These are phyloP conservation scores for Ophiostoma perfectum DNA, from an alignment of 2,329 filamentous ascomycete species.

Conservation along the genomic window DNA sequence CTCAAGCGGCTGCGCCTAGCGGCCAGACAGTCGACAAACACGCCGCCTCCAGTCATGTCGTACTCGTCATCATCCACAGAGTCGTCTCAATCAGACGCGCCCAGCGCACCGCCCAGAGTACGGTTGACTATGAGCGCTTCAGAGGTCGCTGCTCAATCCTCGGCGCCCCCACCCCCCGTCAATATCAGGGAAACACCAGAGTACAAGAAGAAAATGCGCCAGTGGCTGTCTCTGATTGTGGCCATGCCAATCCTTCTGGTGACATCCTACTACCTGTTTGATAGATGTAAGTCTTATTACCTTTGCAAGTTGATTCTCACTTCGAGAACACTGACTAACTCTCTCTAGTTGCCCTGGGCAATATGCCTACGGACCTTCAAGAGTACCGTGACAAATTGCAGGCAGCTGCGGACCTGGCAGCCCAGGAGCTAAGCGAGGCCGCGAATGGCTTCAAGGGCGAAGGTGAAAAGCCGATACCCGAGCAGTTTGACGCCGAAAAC, in stretches of 20 bases:
- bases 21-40: slow-evolving; percentile 15
- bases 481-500: background rate
- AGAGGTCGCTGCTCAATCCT: background rate
- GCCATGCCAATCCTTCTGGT: slow-evolving; percentile 51
- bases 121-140: background rate
- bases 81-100: background rate
- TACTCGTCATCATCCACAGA: background rate
- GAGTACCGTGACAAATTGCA: slow-evolving; percentile 26
- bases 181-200: slow-evolving; percentile 36
- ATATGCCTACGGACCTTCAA: slow-evolving; percentile 23
- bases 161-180: slow-evolving; percentile 13
- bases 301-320: background rate
- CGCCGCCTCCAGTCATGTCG: slow-evolving; percentile 1
- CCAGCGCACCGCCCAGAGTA: background rate
- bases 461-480: background rate
- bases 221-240: slow-evolving; percentile 45
- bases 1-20: slow-evolving; percentile 24
- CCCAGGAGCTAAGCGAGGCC: background rate
- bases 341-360: slow-evolving; percentile 25
- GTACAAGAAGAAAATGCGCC: slow-evolving; percentile 42
- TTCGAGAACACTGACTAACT: background rate
- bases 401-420: slow-evolving; percentile 19
- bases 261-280: slow-evolving; percentile 50
- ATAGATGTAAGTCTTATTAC: slow-evolving; percentile 39
- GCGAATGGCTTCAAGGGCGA: background rate